Evolutionary conservation across 768 basidiomycete species (phyloP), one percentile per base, ranked within the genome.

Genomic region (Boletus speciosus): DNA sequence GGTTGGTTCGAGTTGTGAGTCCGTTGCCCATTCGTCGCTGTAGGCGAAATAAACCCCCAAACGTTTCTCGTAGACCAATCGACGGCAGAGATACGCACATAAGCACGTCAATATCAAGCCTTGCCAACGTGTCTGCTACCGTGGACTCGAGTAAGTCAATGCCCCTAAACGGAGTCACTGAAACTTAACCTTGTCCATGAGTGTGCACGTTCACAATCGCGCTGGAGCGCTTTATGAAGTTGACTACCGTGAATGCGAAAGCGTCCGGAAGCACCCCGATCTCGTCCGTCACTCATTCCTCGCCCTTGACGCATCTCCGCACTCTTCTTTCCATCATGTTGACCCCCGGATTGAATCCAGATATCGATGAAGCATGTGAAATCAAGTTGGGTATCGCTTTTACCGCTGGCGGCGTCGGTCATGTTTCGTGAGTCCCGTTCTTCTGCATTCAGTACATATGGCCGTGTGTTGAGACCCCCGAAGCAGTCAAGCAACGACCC

Each of bases 1-100:
- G 81, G 81, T 1, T 98, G 95, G 96, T 69, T 71, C 16, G 78
- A 84, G 49, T 63, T 88, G 96, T 95, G 61, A 44, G 75, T 57
- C 6, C 27, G 2, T 37, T 38, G 15, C 32, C 9, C 1, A 31
- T 41, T 11, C 41, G 25, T 51, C 25, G 11, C 11, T 7, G 8
- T 31, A 27, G 19, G 23, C 4, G 25, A 6, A 14, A 8, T 23
- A 12, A 46, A 44, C 19, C 5, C n/a, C 29, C 1, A 5, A 9
- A 50, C 14, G 2, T 43, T 36, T 31, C 8, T 46, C 25, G 43
- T 16, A 70, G 71, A 48, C 54, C 64, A 5, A 58, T 74, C 6
- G 65, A 68, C 8, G 62, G 61, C 10, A 63, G 64, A n/a, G 65
- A 64, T 34, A 60, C 60, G 19, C 65, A 54, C 38, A 54, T 66